These are phyloP conservation scores for Fennellomyces sp. DNA, from an alignment of 371 early-diverging fungal species.

Conservation along the genomic window DNA sequence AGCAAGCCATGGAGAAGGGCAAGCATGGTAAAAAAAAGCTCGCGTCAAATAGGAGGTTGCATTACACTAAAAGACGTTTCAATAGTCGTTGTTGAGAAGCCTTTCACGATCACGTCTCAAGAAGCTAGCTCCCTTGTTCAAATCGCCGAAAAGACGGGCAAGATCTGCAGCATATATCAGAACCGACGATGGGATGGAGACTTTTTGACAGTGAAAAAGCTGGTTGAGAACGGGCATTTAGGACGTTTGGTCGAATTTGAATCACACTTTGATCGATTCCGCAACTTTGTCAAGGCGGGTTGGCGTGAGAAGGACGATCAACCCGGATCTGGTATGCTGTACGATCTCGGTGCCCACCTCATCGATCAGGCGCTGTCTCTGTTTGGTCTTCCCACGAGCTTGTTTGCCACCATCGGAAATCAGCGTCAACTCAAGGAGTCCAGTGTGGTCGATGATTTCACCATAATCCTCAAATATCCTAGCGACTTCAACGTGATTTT, in stretches of 20 bases:
- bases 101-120: slow-evolving; percentile 66
- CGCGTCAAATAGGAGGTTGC: too few species aligned
- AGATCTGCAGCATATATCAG: slow-evolving; percentile 74
- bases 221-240: slow-evolving; percentile 54
- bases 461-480: slow-evolving; percentile 67
- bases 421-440: slow-evolving; percentile 66
- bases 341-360: slow-evolving; percentile 78
- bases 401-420: slow-evolving; percentile 66
- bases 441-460: slow-evolving; percentile 64
- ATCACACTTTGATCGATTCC: slow-evolving; percentile 78
- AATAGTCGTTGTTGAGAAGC: slow-evolving; percentile 76
- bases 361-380: slow-evolving; percentile 75
- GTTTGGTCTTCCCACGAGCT: slow-evolving; percentile 70
- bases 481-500: slow-evolving; percentile 61
- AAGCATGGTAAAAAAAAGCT: slow-evolving; percentile 77
- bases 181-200: slow-evolving; percentile 87
- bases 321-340: slow-evolving; percentile 74
- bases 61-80: not conserved
- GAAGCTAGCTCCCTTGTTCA: slow-evolving; percentile 63
- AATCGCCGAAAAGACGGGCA: slow-evolving; percentile 58
- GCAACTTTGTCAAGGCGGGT: slow-evolving; percentile 68
- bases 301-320: slow-evolving; percentile 73
- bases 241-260: slow-evolving; percentile 77
- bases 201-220: slow-evolving; percentile 71
- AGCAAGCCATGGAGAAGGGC: slow-evolving; percentile 63